phyloP scores from a whole-genome alignment of 1,284 basidiomycete genomes.

The Apiotrichum laibachii region DNA sequence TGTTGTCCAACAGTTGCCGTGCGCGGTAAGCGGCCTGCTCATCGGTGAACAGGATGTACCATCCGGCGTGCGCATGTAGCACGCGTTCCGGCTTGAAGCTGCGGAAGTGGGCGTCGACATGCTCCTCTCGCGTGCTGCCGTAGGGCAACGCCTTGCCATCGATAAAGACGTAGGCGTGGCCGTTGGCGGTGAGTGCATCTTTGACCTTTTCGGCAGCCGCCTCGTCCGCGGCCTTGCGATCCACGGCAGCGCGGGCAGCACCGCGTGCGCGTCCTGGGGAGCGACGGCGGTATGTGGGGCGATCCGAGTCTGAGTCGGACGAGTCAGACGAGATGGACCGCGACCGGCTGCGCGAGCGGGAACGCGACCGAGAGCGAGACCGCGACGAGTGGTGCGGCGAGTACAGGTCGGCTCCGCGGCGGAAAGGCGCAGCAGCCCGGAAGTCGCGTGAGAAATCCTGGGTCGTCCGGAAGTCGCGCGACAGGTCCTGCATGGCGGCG shows the following conservation, averaged over 20 bases:
- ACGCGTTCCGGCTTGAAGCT: constrained; percentile 45
- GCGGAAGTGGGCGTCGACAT: constrained; percentile 45
- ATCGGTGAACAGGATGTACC: constrained; percentile 46
- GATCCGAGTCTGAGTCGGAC: constrained; percentile 35
- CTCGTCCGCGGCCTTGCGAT: constrained; percentile 31
- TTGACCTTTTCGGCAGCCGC: constrained; percentile 31
- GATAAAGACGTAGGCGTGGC: constrained; percentile 40
- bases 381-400: constrained; percentile 15
- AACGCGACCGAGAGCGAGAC: constrained; percentile 18
- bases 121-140: constrained; percentile 25
- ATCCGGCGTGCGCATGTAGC: constrained; percentile 35
- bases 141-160: constrained; percentile 35
- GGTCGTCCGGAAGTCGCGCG: constrained; percentile 3
- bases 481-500: background rate
- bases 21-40: constrained; percentile 31
- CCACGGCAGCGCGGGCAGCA: constrained; percentile 10
- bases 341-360: constrained; percentile 23
- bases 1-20: constrained; percentile 37
- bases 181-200: constrained; percentile 35
- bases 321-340: constrained; percentile 26
- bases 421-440: constrained; percentile 1
- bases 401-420: constrained; percentile 13
- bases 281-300: constrained; percentile 26
- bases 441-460: constrained; percentile 23
- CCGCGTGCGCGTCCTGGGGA: constrained; percentile 17